phyloP scores from a whole-genome alignment of 139 green algal genomes.

The Ulvella scutata region DNA sequence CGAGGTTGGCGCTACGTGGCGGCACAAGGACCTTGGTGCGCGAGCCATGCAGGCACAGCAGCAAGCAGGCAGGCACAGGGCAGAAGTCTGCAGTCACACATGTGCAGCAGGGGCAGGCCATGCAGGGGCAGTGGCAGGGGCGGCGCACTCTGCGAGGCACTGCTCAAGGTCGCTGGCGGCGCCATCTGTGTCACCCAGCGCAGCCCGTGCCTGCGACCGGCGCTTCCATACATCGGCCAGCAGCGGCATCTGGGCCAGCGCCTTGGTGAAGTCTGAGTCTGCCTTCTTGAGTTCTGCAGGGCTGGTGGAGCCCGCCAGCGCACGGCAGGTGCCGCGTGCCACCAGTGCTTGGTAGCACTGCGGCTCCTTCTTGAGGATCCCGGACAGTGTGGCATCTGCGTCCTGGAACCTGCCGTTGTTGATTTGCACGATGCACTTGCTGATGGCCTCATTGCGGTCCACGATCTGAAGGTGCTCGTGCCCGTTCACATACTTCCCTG shows the following conservation, averaged over 20 bases:
- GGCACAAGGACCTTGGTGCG: constrained; percentile 26
- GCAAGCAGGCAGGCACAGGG: too few species aligned
- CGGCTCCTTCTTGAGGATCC: constrained; percentile 24
- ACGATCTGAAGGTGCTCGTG: neutral
- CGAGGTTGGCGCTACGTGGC: neutral
- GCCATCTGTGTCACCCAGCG: constrained; percentile 34
- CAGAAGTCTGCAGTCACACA: too few species aligned
- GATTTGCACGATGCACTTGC: constrained; percentile 26
- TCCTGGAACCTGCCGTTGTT: constrained; percentile 50
- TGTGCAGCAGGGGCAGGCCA: too few species aligned
- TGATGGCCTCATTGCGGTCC: neutral
- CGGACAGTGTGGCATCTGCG: constrained; percentile 43
- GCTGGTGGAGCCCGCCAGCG: constrained; percentile 17
- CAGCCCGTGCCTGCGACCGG: constrained; percentile 52
- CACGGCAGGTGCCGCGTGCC: constrained; percentile 56
- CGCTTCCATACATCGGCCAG: constrained; percentile 64
- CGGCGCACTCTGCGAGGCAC: neutral
- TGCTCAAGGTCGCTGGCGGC: constrained; percentile 42
- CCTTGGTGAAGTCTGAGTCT: constrained; percentile 44
- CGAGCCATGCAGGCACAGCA: too few species aligned
- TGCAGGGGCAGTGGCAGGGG: neutral
- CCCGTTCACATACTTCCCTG: neutral
- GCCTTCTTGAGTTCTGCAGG: neutral
- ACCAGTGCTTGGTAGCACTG: constrained; percentile 37
- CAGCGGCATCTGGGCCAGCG: constrained; percentile 48